Conservation (phyloP, 352 stramenopile species). For the Blastocystis sp. region DNA sequence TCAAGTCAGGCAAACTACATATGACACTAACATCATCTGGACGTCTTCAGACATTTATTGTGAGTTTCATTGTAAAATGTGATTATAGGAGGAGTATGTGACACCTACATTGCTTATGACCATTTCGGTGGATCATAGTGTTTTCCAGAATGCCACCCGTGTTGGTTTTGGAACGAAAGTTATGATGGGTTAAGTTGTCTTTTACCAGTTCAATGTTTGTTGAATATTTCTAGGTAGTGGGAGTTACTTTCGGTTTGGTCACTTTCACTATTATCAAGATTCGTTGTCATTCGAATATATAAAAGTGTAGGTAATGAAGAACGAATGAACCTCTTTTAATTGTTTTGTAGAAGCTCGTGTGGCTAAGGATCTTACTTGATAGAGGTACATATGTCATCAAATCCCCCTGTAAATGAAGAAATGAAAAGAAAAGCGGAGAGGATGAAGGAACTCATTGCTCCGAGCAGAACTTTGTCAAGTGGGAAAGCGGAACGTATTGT, state of each 20-base stretch:
- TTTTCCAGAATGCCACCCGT: not conserved
- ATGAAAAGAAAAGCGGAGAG: conserved; percentile 13
- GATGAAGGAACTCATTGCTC: conserved; percentile 3
- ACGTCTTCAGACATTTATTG: conserved; percentile 36
- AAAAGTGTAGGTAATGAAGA: conserved; percentile 15
- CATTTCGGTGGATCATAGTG: conserved; percentile 29
- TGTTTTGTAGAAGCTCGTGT: conserved; percentile 1
- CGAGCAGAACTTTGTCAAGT: not conserved
- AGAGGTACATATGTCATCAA: conserved; percentile 28
- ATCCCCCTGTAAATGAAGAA: conserved; percentile 39
- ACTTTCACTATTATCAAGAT: not conserved
- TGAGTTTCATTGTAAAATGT: not conserved
- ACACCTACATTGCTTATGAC: conserved; percentile 20
- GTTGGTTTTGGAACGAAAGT: conserved; percentile 36
- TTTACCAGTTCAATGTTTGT: conserved; percentile 49
- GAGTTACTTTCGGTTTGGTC: conserved; percentile 9
- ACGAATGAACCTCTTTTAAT: not conserved
- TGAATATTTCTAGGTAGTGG: not conserved
- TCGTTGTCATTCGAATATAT: conserved; percentile 19
- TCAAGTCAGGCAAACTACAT: conserved; percentile 52
- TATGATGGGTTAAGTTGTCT: conserved; percentile 41
- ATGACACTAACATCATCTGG: conserved; percentile 27
- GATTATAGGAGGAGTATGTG: conserved; percentile 36
- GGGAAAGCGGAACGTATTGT: conserved; percentile 32
- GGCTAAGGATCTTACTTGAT: not conserved